These are phyloP conservation scores for Fomitopsis pinicola DNA, from an alignment of 1,284 basidiomycete genomes.

Conservation along the genomic window DNA sequence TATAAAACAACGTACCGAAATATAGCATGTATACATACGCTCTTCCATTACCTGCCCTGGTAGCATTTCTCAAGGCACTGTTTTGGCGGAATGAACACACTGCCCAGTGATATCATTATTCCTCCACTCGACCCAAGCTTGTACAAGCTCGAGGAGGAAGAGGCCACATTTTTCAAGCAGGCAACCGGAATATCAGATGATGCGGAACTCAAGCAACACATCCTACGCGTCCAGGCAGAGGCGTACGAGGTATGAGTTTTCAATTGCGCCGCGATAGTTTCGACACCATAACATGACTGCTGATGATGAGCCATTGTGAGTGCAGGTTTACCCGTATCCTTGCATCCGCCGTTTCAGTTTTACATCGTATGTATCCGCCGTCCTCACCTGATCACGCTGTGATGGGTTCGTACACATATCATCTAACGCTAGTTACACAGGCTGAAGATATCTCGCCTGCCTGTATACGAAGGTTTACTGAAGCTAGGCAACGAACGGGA, in stretches of 20 bases:
- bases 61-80: no score
- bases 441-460: conserved; percentile 12
- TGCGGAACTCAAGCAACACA: conserved; percentile 35
- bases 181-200: conserved; percentile 33
- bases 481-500: conserved; percentile 30
- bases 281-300: no score
- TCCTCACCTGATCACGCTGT: neutral
- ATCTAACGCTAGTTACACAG: neutral
- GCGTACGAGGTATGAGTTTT: conserved; percentile 7
- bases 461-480: conserved; percentile 25
- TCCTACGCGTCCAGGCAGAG: conserved; percentile 35
- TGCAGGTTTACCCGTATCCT: conserved; percentile 12
- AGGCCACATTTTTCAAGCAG: conserved; percentile 29
- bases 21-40: no score
- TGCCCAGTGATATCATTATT: no score
- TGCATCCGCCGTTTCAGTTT: conserved; percentile 15
- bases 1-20: no score
- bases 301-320: neutral
- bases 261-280: no score
- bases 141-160: conserved; percentile 6
- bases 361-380: conserved; percentile 1
- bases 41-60: no score
- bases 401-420: neutral
- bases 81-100: no score
- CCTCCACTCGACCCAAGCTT: neutral